phyloP scores from a whole-genome alignment of 257 asterid species.

The Nicotiana undulata region DNA sequence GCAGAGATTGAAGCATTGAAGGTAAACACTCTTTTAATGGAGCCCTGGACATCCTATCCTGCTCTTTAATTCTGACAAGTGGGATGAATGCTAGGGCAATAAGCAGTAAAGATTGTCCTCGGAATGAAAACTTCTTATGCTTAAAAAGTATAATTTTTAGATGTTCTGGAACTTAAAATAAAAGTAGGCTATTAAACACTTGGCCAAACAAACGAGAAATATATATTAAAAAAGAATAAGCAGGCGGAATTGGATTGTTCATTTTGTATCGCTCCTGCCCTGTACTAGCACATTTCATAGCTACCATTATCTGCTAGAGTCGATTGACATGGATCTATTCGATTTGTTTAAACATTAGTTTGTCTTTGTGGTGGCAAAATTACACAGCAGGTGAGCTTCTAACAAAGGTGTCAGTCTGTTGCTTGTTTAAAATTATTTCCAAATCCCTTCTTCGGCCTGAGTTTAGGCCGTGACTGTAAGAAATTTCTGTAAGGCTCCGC shows the following conservation, averaged over 20 bases:
- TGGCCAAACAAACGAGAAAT: neutral
- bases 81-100: neutral
- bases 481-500: neutral
- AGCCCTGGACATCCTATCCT: neutral
- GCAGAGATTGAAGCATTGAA: slow-evolving; percentile 62
- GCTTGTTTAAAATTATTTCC: neutral
- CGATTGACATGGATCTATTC: neutral
- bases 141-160: neutral
- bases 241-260: neutral
- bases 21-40: slow-evolving; percentile 32
- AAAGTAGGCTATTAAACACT: neutral
- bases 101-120: neutral
- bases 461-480: neutral
- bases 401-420: neutral
- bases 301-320: neutral
- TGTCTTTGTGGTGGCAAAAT: neutral
- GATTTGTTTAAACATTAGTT: neutral
- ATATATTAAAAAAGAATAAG: neutral
- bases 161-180: neutral
- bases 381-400: neutral
- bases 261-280: neutral
- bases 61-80: neutral
- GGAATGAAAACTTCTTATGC: neutral
- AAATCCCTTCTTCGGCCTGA: neutral
- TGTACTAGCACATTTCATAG: neutral